These are phyloP conservation scores for Penicillium atrosanguineum DNA, from an alignment of 495 filamentous ascomycete species.

Conservation along the genomic window DNA sequence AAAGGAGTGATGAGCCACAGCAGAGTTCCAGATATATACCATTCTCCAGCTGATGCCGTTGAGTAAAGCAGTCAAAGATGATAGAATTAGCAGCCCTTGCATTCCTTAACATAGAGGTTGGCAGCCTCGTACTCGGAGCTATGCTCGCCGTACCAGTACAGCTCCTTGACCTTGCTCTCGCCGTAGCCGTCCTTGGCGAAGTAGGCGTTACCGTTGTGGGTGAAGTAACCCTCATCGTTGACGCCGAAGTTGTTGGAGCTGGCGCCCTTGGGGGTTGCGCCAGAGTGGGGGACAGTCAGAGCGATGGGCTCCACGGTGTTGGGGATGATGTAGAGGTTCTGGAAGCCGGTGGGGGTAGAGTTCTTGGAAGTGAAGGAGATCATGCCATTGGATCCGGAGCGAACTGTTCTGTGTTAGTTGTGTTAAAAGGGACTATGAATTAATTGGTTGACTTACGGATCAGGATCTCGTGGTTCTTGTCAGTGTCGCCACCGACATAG, in stretches of 20 bases:
- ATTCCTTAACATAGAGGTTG: conserved; percentile 33
- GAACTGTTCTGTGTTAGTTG: conserved; percentile 9
- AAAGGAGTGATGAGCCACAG: not conserved
- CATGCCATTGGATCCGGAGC: conserved; percentile 13
- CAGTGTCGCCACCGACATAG: conserved; percentile 23
- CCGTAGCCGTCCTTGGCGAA: conserved; percentile 30
- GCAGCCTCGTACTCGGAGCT: conserved; percentile 17
- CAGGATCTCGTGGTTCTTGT: conserved; percentile 20
- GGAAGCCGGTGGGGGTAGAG: conserved; percentile 26
- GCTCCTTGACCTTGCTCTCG: conserved; percentile 17
- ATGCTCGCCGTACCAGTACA: conserved; percentile 31
- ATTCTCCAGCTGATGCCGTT: too few relatives aligned
- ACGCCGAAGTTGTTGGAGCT: conserved; percentile 25
- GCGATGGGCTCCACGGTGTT: conserved; percentile 19
- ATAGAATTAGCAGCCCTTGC: conserved; percentile 8
- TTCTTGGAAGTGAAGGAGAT: conserved; percentile 27
- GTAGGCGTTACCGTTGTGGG: conserved; percentile 23
- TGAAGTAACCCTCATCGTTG: conserved; percentile 29
- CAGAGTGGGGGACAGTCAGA: conserved; percentile 35
- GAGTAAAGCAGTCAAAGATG: too few relatives aligned
- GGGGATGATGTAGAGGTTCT: conserved; percentile 32
- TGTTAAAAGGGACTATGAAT: not conserved
- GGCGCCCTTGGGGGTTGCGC: conserved; percentile 25
- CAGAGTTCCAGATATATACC: too few relatives aligned
- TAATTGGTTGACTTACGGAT: conserved; percentile 22